Base-by-base conservation (phyloP, 2,329 filamentous ascomycete genomes). In the Claviceps cyperi region DNA sequence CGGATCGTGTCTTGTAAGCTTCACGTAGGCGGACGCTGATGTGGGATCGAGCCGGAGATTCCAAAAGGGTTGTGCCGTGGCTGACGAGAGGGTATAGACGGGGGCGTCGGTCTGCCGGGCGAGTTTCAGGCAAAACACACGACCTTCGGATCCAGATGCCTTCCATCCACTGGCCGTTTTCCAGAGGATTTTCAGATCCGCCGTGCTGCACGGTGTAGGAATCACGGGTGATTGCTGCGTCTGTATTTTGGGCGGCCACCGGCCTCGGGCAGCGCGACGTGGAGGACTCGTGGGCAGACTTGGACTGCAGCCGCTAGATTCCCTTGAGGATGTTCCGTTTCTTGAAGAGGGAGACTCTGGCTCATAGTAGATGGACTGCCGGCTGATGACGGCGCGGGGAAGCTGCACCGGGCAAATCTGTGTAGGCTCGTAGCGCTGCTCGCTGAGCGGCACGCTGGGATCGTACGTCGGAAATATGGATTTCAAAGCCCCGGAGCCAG, bases 381-480 rank as follows among this genome's bases (percentile, higher is more conserved):
- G 71, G 64, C 80, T 86, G 59, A 86, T 82, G 51, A 81, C 75
- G 15, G 76, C 74, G 37, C 73, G 71, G 5, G 82, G 81, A 46
- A 87, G 77, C 35, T 77, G 73, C 1, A 76, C 76, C 13, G 83
- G 81, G 52, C 76, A 80, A 50, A 74, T 67, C 60, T 83, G 78
- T 0, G 78, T 81, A 2, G 84, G 83, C 46, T 76, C 83, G 65
- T 90, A 89, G 45, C 77, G 66, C 59, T 90, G 85, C 51, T 80
- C 77, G 50, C 79, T 72, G 3, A 87, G 73, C 5, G 83, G 72
- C 22, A 86, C 61, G 1, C 74, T 75, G 3, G 80, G 81, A 58
- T 90, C 81, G 60, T 88, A 89, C 32, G 76, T 74, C 7, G 85
- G 85, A 58, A 90, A 90, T 58, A 90, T 88, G 22, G 84, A 89